phyloP scores from a whole-genome alignment of 2,329 filamentous ascomycete genomes.

The Pseudonectria buxi region DNA sequence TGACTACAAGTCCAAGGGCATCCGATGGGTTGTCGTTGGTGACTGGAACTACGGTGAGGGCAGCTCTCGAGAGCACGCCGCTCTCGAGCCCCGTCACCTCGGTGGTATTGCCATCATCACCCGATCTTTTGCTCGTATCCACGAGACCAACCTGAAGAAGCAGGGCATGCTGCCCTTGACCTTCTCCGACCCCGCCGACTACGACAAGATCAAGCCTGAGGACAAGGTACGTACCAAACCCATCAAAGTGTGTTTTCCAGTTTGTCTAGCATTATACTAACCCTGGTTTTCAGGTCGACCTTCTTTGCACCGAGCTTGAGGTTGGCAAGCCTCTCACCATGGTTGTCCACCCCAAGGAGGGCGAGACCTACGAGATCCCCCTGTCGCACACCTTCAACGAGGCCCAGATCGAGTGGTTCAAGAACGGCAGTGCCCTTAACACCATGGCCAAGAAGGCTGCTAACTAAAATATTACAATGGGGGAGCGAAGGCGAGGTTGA shows the following conservation, averaged over 20 bases:
- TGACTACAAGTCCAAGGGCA: slow-evolving; percentile 96
- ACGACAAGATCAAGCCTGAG: slow-evolving; percentile 90
- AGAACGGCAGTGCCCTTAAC: slow-evolving; percentile 94
- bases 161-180: slow-evolving; percentile 99
- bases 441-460: slow-evolving; percentile 87
- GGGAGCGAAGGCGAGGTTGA: slow-evolving; percentile 7
- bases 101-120: slow-evolving; percentile 96
- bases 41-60: slow-evolving; percentile 99
- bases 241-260: no score
- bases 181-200: slow-evolving; percentile 90
- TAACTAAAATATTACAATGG: slow-evolving; percentile 24
- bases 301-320: slow-evolving; percentile 80
- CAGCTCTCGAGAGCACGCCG: slow-evolving; percentile 94
- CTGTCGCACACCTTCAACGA: slow-evolving; percentile 97
- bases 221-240: slow-evolving; percentile 56
- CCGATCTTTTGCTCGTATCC: slow-evolving; percentile 94
- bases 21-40: slow-evolving; percentile 95
- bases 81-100: slow-evolving; percentile 93
- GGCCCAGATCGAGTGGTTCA: slow-evolving; percentile 98
- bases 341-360: slow-evolving; percentile 84
- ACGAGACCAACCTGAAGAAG: slow-evolving; percentile 99
- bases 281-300: slow-evolving; percentile 53
- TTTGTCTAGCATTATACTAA: slow-evolving; percentile 15
- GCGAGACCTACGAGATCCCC: slow-evolving; percentile 71
- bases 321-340: slow-evolving; percentile 92